Evolutionary conservation across 441 rosid species (phyloP), one percentile per base, ranked within the genome.

Genomic region (Theobroma grandiflorum): DNA sequence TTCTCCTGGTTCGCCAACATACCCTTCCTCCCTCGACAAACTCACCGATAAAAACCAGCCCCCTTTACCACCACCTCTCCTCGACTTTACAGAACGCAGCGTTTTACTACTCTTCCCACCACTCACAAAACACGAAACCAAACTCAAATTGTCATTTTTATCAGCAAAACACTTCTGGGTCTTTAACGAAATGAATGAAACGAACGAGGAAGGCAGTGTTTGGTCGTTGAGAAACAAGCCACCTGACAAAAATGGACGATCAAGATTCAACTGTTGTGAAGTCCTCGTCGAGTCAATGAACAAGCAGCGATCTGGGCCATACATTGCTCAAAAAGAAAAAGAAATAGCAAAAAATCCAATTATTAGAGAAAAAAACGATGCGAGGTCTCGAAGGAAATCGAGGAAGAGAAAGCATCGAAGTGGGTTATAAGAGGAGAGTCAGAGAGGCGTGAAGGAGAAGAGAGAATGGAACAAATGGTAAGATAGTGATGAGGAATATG

Each of bases 41-140:
- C 97, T 90, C 72, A 92, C 91, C 0, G 98, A 93, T 73, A 89
- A 69, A 83, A 96, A 94, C 79, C 87, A 73, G 11, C 80, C 84
- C 38, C 22, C 78, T 61, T 71, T 78, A 3, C 81, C 82, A 81
- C 79, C 87, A 8, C 76, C 80, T 83, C 47, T 37, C 49, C 78
- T 87, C 80, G 73, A 75, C 78, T 75, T 80, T 31, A 58, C 75
- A 57, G 76, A 74, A 16, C 82, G 77, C 78, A 82, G 79, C 79
- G 82, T 82, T 81, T 72, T 62, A 10, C 40, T 64, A 55, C 57
- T 69, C 59, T 50, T 76, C 61, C 57, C 79, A 20, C 22, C 63
- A 68, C 37, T 66, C 53, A 83, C 68, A 5, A 37, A 78, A 78
- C 87, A 78, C n/a, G 81, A 79, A 42, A 71, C 55, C 9, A 83